Evolutionary conservation across 1,139 yeast genomes (phyloP).

Genomic region (Yamadazyma dushanensis): DNA sequence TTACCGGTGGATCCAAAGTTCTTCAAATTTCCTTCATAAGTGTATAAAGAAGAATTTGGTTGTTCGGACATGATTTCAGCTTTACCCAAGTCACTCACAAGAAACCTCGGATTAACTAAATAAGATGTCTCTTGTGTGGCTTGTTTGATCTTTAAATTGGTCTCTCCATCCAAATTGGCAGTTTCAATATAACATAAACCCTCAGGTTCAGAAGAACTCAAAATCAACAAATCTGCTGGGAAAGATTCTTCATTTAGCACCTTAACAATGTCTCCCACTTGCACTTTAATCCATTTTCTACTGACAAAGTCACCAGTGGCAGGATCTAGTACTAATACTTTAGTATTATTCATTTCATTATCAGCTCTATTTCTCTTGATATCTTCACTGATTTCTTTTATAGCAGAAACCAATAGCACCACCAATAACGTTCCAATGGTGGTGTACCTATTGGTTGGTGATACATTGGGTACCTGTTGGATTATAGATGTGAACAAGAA

Average conservation of each 20-base stretch:
- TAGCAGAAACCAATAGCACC: constrained; percentile 86
- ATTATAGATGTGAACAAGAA: constrained; percentile 89
- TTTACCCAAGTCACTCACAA: constrained; percentile 38
- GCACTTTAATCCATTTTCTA: constrained; percentile 82
- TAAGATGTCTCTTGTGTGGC: constrained; percentile 76
- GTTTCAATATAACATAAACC: constrained; percentile 97
- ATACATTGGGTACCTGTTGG: constrained; percentile 95
- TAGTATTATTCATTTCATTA: constrained; percentile 81
- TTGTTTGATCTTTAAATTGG: constrained; percentile 93
- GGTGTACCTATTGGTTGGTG: constrained; percentile 95
- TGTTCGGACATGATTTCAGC: constrained; percentile 72
- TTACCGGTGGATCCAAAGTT: constrained; percentile 53
- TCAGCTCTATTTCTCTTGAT: constrained; percentile 87
- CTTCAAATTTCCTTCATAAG: constrained; percentile 85
- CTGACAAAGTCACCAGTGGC: constrained; percentile 58
- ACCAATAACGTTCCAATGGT: constrained; percentile 88
- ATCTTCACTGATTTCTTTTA: constrained; percentile 90
- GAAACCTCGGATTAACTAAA: constrained; percentile 66
- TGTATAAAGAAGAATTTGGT: constrained; percentile 92
- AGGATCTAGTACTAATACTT: constrained; percentile 67
- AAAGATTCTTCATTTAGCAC: constrained; percentile 87
- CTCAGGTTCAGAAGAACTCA: constrained; percentile 96
- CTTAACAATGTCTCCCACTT: constrained; percentile 88
- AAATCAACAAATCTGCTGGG: constrained; percentile 86
- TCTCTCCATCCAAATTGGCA: constrained; percentile 96